A percentile compares a stretch with the other conserved stretches of the same genome.
These are phyloP conservation scores for Botrytis elliptica DNA, from an alignment of 2,329 filamentous ascomycete species.

Conservation along the genomic window DNA sequence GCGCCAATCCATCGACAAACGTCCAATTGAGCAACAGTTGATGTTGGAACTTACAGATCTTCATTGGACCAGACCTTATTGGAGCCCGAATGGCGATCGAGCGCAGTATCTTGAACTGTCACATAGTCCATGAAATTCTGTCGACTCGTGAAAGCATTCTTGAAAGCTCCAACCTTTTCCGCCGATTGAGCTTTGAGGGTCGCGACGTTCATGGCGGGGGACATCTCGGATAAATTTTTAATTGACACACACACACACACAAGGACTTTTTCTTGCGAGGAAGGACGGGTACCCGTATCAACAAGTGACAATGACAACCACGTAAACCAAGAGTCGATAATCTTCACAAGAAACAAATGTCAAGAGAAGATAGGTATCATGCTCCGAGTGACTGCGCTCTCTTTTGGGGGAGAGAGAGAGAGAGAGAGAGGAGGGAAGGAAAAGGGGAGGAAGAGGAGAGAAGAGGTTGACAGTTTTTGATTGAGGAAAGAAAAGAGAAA, in stretches of 20 bases:
- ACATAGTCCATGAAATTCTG: conserved; percentile 29
- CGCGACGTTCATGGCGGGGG: conserved; percentile 21
- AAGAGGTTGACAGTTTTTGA: background rate
- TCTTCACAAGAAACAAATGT: background rate
- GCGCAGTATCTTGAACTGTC: conserved; percentile 29
- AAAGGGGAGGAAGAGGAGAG: background rate
- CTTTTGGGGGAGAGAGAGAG: background rate
- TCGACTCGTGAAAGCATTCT: conserved; percentile 29
- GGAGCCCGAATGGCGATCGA: conserved; percentile 28
- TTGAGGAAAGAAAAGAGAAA: background rate
- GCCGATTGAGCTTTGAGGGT: conserved; percentile 21
- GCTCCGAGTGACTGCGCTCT: background rate
- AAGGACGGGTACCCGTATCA: background rate
- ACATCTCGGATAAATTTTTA: conserved; percentile 23
- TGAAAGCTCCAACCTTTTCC: conserved; percentile 27
- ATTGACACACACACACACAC: background rate
- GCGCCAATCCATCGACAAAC: conserved; percentile 8
- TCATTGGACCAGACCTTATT: conserved; percentile 33
- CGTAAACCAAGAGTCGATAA: background rate
- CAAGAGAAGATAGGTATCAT: conserved; percentile 1
- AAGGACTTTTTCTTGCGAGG: background rate
- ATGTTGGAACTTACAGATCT: conserved; percentile 40
- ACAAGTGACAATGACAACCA: background rate
- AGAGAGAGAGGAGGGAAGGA: background rate
- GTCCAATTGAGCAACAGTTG: conserved; percentile 28